A percentile compares a stretch with the other conserved stretches of the same genome.
Evolutionary conservation across 2,329 filamentous ascomycete genomes (phyloP).

Genomic region (Fusarium kyushuense): DNA sequence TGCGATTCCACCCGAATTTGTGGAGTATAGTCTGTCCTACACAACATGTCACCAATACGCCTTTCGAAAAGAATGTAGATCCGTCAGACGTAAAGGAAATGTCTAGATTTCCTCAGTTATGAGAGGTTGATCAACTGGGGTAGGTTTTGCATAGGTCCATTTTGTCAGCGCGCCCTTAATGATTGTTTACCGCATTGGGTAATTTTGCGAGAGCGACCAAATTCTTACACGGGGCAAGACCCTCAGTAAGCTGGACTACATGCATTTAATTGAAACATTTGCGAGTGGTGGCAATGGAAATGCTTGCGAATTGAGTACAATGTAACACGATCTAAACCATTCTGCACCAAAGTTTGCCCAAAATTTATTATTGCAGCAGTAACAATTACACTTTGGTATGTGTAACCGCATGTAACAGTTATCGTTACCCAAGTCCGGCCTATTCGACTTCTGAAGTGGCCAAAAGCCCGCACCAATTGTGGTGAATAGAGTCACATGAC

Average conservation of each 20-base stretch:
- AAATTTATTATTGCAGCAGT: background rate
- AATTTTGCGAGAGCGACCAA: slow-evolving; percentile 4
- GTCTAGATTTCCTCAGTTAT: background rate
- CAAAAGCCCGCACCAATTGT: too few species aligned
- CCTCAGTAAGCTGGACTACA: background rate
- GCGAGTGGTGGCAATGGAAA: background rate
- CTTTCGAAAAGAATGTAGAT: slow-evolving; percentile 15
- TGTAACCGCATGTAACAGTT: background rate
- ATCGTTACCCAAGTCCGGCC: too few species aligned
- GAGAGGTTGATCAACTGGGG: slow-evolving; percentile 14
- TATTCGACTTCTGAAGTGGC: too few species aligned
- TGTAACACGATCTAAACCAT: background rate
- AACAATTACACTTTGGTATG: background rate
- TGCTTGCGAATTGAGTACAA: background rate
- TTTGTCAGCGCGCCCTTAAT: background rate
- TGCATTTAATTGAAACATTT: background rate
- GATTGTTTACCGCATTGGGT: background rate
- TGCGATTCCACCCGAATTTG: background rate
- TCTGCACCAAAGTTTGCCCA: background rate
- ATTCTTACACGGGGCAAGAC: background rate
- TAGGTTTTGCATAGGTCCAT: background rate
- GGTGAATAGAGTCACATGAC: too few species aligned
- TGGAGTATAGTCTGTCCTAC: background rate
- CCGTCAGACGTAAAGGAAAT: background rate
- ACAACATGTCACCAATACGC: slow-evolving; percentile 17